Evolutionary conservation across 2,329 filamentous ascomycete species (phyloP).

Genomic region (Alternaria ventricosa): DNA sequence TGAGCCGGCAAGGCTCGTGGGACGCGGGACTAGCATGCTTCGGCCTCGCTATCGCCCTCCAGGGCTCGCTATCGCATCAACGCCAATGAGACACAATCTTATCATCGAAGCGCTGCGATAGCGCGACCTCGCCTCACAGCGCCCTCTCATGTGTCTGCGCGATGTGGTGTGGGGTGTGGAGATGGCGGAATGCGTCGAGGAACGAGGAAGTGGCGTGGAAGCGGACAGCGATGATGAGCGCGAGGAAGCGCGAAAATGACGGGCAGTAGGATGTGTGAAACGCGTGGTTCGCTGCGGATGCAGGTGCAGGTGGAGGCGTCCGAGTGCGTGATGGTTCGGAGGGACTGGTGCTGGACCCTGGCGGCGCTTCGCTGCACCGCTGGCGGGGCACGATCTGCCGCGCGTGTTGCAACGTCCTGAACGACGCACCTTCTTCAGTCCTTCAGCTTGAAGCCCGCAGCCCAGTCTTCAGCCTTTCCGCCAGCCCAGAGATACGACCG

Average conservation of each 20-base stretch:
- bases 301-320: background rate
- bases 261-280: background rate
- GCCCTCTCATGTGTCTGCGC: background rate
- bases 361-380: background rate
- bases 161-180: background rate
- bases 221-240: background rate
- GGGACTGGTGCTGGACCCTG: background rate
- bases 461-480: background rate
- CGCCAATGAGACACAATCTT: background rate
- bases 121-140: background rate
- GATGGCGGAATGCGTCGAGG: background rate
- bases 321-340: background rate
- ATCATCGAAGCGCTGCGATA: background rate
- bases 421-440: background rate
- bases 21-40: background rate
- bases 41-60: background rate
- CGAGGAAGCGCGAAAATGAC: background rate
- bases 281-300: background rate
- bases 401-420: background rate
- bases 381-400: background rate
- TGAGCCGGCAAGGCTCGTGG: background rate
- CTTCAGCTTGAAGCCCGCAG: background rate
- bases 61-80: background rate
- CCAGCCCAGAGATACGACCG: background rate
- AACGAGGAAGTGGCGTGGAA: background rate